Percentiles rank a stretch among this genome's conserved stretches.
Conservation (phyloP, 1,284 basidiomycete species). For the Boletellus deceptivus region DNA sequence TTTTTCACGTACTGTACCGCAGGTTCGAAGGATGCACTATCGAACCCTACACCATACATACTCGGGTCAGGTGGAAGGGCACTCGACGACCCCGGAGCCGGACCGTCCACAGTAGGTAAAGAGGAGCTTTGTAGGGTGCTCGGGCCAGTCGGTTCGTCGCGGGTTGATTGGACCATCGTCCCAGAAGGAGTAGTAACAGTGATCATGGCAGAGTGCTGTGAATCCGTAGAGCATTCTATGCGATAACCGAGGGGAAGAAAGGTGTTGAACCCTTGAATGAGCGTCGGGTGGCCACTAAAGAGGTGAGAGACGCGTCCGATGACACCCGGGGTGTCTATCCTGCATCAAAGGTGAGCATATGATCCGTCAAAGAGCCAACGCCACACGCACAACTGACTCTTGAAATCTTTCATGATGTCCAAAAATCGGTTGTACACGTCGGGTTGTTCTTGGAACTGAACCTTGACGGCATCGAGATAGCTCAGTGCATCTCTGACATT, state of each 20-base stretch:
- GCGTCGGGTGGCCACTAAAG: conserved; percentile 86
- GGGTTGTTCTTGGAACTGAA: conserved; percentile 82
- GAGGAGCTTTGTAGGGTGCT: conserved; percentile 7
- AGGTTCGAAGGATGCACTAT: conserved; percentile 52
- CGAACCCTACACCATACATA: conserved; percentile 31
- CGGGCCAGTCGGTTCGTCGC: conserved; percentile 30
- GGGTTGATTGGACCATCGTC: conserved; percentile 50
- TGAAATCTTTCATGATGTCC: conserved; percentile 99
- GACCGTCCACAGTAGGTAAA: conserved; percentile 15
- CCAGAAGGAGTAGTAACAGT: conserved; percentile 85
- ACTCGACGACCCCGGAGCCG: conserved; percentile 7
- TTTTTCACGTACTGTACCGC: conserved; percentile 96
- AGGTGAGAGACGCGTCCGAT: conserved; percentile 93
- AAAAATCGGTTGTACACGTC: conserved; percentile 94
- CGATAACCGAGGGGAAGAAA: conserved; percentile 94
- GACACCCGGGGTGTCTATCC: conserved; percentile 96
- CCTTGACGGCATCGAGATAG: conserved; percentile 92
- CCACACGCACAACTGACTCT: conserved; percentile 74
- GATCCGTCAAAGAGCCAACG: background rate
- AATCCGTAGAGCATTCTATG: conserved; percentile 75
- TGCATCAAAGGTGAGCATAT: conserved; percentile 34
- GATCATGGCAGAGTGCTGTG: conserved; percentile 61
- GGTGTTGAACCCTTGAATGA: conserved; percentile 98
- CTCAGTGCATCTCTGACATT: conserved; percentile 90
- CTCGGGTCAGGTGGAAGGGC: conserved; percentile 19